Base-by-base conservation (phyloP, 2,329 filamentous ascomycete species). In the Talaromyces sp. region DNA sequence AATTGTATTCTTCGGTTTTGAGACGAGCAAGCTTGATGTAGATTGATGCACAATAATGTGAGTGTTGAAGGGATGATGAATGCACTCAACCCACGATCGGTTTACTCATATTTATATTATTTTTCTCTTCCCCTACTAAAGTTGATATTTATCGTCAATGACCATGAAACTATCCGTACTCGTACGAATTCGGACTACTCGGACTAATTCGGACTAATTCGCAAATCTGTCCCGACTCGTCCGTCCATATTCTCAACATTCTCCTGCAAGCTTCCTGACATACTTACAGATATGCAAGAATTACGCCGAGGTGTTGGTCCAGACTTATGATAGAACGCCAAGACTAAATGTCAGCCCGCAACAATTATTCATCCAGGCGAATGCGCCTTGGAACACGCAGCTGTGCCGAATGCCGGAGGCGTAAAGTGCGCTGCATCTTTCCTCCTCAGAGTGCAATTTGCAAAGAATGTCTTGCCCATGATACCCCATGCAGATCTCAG, bases 361-460 rank as follows among this genome's bases (percentile, higher is more conserved):
- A 9, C 28, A 50, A 44, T 27, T n/a, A 31, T 28, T 36, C 18
- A 16, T 18, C 34, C n/a, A 42, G 27, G 56, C 56, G 56, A 27
- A 42, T 58, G 56, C 34, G 56, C 10, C 56, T 58, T n/a, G 56
- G 56, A 4, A 58, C 56, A n/a, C 34, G 40, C 28, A 44, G 34
- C 28, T 58, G 56, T 44, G 34, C 56, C 8, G 56, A 58, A 50
- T 58, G 56, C 30, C 56, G 56, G 4, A 23, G 56, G 16, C 56
- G 56, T 7, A 58, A 58, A 58, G 40, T 58, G n/a, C 56, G 56
- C 27, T 58, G 56, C 28, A 50, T 58, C 5, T 58, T 58, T 31
- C 5, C 56, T 14, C 18, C 34, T 16, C 18, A 50, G 23, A 58
- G 40, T 33, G n/a, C 16, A 10, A 31, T 47, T 30, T 58, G 56